These are phyloP conservation scores for Sergeia podlipaevii DNA, from an alignment of 208 protist species.

Conservation along the genomic window DNA sequence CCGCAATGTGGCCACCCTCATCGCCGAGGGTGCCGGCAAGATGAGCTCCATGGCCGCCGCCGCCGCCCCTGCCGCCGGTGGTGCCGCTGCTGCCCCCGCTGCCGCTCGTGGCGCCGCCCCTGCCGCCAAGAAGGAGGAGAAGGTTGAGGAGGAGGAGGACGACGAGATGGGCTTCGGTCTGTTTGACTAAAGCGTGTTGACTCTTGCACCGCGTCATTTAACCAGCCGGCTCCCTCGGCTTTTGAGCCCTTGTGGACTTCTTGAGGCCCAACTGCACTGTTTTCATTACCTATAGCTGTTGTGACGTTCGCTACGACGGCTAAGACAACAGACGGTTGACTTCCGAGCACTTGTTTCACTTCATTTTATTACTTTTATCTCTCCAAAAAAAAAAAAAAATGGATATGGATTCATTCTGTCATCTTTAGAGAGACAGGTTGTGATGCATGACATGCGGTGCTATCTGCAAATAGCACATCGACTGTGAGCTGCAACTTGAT, in stretches of 20 bases:
- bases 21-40: slow-evolving; percentile 78
- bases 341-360: too few species aligned
- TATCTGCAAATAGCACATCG: too few species aligned
- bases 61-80: slow-evolving; percentile 29
- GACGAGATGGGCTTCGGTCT: slow-evolving; percentile 91
- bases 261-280: too few species aligned
- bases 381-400: slow-evolving; percentile 7
- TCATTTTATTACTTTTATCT: slow-evolving; percentile 7
- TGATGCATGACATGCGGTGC: too few species aligned
- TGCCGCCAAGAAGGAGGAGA: slow-evolving; percentile 50
- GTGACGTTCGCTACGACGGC: too few species aligned
- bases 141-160: slow-evolving; percentile 85
- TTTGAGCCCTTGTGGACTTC: too few species aligned
- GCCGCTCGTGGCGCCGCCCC: slow-evolving; percentile 33
- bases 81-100: slow-evolving; percentile 25
- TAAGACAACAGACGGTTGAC: too few species aligned
- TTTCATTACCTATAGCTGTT: too few species aligned
- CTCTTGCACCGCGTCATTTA: too few species aligned
- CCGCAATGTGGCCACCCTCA: slow-evolving; percentile 73
- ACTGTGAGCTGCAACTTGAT: too few species aligned
- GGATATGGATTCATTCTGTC: neutral
- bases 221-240: too few species aligned
- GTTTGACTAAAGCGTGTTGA: slow-evolving; percentile 59
- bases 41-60: slow-evolving; percentile 55
- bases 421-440: neutral